Conservation (phyloP, 768 basidiomycete species). For the Mycena venus region DNA sequence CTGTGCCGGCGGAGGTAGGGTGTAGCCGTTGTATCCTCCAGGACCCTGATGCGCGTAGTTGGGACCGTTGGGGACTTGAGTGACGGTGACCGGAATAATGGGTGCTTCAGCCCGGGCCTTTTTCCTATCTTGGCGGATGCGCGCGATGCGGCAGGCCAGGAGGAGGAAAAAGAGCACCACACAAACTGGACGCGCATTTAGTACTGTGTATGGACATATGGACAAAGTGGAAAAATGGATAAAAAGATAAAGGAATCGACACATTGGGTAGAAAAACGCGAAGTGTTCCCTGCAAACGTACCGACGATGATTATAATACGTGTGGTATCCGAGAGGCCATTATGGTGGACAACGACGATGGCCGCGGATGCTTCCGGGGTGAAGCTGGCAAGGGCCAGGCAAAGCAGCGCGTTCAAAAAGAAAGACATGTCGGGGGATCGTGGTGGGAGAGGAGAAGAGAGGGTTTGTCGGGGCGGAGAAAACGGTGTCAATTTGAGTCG, state of each 20-base stretch:
- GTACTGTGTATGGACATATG: too few relatives aligned
- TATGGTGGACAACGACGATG: not conserved
- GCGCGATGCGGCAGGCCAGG: not conserved
- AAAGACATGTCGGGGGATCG: conserved; percentile 47
- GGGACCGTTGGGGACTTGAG: not conserved
- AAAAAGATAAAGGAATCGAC: not conserved
- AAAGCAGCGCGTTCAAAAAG: not conserved
- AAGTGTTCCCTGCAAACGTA: too few relatives aligned
- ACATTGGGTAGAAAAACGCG: not conserved
- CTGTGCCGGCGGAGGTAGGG: not conserved
- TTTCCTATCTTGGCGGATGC: conserved; percentile 4
- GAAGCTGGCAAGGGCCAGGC: not conserved
- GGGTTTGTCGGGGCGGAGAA: not conserved
- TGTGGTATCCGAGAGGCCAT: not conserved
- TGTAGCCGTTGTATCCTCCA: conserved; percentile 12
- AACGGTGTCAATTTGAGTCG: too few relatives aligned
- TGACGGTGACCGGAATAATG: not conserved
- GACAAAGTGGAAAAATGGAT: not conserved
- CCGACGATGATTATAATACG: conserved; percentile 12
- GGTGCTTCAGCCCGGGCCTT: not conserved
- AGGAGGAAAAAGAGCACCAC: conserved; percentile 6
- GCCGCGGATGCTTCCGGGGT: not conserved
- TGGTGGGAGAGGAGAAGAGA: not conserved
- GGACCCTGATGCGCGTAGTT: conserved; percentile 5
- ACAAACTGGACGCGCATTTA: not conserved